Base-by-base conservation (phyloP, 2,329 filamentous ascomycete genomes). In the Fusarium humuli region DNA sequence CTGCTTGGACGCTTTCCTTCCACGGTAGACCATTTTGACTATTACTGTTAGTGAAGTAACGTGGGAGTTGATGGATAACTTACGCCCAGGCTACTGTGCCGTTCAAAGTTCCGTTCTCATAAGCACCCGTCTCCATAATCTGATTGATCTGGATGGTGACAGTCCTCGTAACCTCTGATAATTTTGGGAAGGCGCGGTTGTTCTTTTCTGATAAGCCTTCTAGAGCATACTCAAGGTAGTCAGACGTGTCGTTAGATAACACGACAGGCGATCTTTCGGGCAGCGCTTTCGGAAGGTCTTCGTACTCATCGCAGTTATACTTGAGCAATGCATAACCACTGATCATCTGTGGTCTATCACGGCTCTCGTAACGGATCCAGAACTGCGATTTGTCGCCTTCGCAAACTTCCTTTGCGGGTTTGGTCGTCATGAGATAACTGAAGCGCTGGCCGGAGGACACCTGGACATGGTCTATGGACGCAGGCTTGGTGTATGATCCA, bases 91-190 rank as follows among this genome's bases (percentile, higher is more conserved):
- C 67, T 5, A 70, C 29, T 9, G 67, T 65, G n/a, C 68, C 68
- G 14, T 70, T 71, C 10, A 71, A 8, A 0, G 67, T 68, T 14
- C 67, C 68, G 2, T 70, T 70, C 8, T 42, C 58, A 22, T 70
- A 70, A 7, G 41, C 46, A 3, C 79, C 80, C 25, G 78, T 77
- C 4, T 79, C 77, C 5, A 79, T 59, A 14, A 80, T 75, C 67
- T 84, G 80, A 34, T 79, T 80, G n/a, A 82, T 76, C 11, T 83
- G 82, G 46, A 87, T 81, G 41, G 81, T 79, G 9, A 88, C 75
- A 0, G 82, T 82, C 20, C 86, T 81, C 1, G 85, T 87, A 7
- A 88, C 85, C 41, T 87, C 83, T 5, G 74, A 74, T 3, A 84
- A 74, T 1, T 77, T 73, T 0, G 84, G 84, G 34, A 83, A 80